phyloP scores from a whole-genome alignment of 352 stramenopile species.

The Phytophthora lateralis region DNA sequence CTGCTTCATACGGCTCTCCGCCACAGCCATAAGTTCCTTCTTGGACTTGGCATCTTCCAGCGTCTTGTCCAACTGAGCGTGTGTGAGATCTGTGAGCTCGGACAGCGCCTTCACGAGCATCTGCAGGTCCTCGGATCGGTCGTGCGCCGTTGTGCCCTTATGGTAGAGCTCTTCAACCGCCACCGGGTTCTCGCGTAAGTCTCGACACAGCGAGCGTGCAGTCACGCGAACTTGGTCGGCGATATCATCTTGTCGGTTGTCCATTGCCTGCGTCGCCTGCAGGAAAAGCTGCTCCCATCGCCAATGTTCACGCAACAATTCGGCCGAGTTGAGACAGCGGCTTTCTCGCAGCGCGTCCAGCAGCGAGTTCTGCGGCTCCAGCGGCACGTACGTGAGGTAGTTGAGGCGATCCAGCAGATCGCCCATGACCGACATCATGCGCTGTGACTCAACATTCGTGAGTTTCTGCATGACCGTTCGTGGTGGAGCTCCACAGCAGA shows the following conservation, averaged over 20 bases:
- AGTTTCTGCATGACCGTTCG: slow-evolving; percentile 78
- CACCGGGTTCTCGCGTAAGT: slow-evolving; percentile 75
- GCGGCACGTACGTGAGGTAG: slow-evolving; percentile 85
- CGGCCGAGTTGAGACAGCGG: slow-evolving; percentile 59
- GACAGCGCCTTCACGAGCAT: slow-evolving; percentile 78
- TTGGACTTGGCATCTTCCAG: slow-evolving; percentile 88
- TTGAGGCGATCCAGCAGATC: slow-evolving; percentile 86
- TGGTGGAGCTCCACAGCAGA: neutral
- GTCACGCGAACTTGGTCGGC: slow-evolving; percentile 77
- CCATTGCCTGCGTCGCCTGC: slow-evolving; percentile 63
- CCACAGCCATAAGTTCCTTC: slow-evolving; percentile 77
- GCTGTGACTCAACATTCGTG: slow-evolving; percentile 89
- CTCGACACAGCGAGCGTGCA: slow-evolving; percentile 66
- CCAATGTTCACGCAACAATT: slow-evolving; percentile 77
- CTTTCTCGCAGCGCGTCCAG: slow-evolving; percentile 65
- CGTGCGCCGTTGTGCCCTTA: slow-evolving; percentile 53
- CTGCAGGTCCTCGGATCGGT: slow-evolving; percentile 71
- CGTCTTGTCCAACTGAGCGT: slow-evolving; percentile 79
- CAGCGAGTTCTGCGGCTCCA: slow-evolving; percentile 60
- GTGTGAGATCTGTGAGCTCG: slow-evolving; percentile 83
- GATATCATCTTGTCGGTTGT: slow-evolving; percentile 70
- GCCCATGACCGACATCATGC: slow-evolving; percentile 88
- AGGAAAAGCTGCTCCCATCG: slow-evolving; percentile 78
- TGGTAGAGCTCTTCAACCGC: slow-evolving; percentile 80
- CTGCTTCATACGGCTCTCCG: slow-evolving; percentile 81